phyloP scores from a whole-genome alignment of 805 yeast genomes.

The Starmerella bombi region DNA sequence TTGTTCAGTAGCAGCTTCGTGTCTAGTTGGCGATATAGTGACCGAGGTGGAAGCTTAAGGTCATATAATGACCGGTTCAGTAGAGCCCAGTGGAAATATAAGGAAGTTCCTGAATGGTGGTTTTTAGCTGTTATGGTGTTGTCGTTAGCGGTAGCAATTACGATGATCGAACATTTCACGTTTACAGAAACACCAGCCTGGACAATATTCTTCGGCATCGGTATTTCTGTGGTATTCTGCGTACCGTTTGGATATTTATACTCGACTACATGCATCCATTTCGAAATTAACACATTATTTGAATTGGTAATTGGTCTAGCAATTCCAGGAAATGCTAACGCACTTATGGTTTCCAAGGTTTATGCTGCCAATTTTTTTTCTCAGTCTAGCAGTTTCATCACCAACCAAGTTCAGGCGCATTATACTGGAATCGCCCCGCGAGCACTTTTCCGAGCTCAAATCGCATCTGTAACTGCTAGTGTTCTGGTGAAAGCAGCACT shows the following conservation, averaged over 20 bases:
- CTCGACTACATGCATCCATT: conserved; percentile 44
- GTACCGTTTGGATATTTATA: conserved; percentile 50
- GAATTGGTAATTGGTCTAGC: conserved; percentile 56
- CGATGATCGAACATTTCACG: conserved; percentile 34
- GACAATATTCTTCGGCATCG: conserved; percentile 47
- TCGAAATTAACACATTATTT: conserved; percentile 50
- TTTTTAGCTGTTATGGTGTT: conserved; percentile 33
- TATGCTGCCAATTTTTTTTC: conserved; percentile 49
- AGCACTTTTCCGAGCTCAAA: conserved; percentile 30
- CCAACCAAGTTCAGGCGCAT: conserved; percentile 41
- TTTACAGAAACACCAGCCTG: conserved; percentile 32
- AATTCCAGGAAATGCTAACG: conserved; percentile 50
- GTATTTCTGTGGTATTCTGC: conserved; percentile 42
- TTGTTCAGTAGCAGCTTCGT: conserved; percentile 7
- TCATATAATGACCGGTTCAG: conserved; percentile 20
- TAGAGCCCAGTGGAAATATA: conserved; percentile 41
- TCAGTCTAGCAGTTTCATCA: conserved; percentile 43
- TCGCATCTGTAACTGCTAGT: conserved; percentile 32
- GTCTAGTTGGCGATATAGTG: conserved; percentile 3
- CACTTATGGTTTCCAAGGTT: conserved; percentile 48
- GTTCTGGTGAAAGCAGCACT: conserved; percentile 32
- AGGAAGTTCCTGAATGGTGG: conserved; percentile 44
- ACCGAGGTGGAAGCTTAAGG: conserved; percentile 5
- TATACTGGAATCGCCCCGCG: conserved; percentile 34
- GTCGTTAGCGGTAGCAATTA: conserved; percentile 35